Evolutionary conservation across 2,329 filamentous ascomycete species (phyloP).

Genomic region (Grosmannia penicillata): DNA sequence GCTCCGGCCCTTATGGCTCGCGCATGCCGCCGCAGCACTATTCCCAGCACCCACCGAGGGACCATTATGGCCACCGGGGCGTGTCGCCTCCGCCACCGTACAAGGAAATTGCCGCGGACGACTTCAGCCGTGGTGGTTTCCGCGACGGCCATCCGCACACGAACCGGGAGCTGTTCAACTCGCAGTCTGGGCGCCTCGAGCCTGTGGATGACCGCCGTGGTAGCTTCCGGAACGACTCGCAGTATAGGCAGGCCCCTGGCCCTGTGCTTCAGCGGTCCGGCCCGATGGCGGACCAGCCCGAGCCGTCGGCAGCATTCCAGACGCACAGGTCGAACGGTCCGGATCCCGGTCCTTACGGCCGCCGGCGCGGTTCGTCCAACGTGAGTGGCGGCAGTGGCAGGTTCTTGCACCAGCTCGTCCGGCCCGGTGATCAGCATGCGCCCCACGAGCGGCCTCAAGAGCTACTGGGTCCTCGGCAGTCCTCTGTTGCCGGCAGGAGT

Average conservation of each 20-base stretch:
- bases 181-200: constrained; percentile 87
- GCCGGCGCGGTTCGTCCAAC: constrained; percentile 77
- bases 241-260: constrained; percentile 46
- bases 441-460: constrained; percentile 30
- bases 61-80: constrained; percentile 27
- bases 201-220: constrained; percentile 68
- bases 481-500: constrained; percentile 32
- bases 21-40: constrained; percentile 1
- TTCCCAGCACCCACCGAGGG: constrained; percentile 25
- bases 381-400: constrained; percentile 74
- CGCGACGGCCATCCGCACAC: constrained; percentile 50
- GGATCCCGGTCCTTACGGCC: constrained; percentile 54
- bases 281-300: constrained; percentile 45
- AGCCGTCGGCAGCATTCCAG: constrained; percentile 79
- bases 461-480: constrained; percentile 26
- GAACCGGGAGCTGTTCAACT: constrained; percentile 76
- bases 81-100: constrained; percentile 31
- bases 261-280: constrained; percentile 63
- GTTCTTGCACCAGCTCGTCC: constrained; percentile 42
- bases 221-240: constrained; percentile 50
- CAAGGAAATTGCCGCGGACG: constrained; percentile 85
- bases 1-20: not conserved
- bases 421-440: constrained; percentile 24
- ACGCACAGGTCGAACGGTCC: constrained; percentile 51
- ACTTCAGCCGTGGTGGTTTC: constrained; percentile 76